Evolutionary conservation across 768 basidiomycete genomes (phyloP), one percentile per base, ranked within the genome.

Genomic region (Tricholomella constricta): DNA sequence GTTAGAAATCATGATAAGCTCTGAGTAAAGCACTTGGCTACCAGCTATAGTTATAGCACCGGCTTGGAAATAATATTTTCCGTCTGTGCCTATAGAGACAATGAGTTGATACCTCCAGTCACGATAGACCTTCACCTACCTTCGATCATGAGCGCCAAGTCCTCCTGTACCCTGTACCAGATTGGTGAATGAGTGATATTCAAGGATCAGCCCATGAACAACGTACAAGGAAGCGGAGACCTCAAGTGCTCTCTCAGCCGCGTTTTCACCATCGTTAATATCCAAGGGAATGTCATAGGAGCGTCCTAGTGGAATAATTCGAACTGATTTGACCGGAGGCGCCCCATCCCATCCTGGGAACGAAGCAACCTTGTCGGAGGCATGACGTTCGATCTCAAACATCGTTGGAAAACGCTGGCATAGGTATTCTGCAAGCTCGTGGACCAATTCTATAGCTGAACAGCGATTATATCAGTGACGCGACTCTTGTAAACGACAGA

Each of bases 31-130:
- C 11, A 64, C 76, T n/a, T n/a, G n/a, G n/a, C 56, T 43, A 82
- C 86, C 88, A 57, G 85, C 72, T 15, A 86, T 75, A 53, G 79
- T 78, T 57, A 90, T 83, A 0, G 82, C 83, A 7, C 88, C 89
- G 36, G 82, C 86, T 63, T 88, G 88, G 59, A 91, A 83, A 64
- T 89, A 86, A 57, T 89, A 87, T 54, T 75, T 74, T 36, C 88
- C 87, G 51, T 91, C 85, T 19, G 72, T 65, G 46, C 86, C 85
- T 84, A 63, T 29, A 22, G 10, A 41, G 12, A 20, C n/a, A n/a
- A n/a, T n/a, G n/a, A n/a, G n/a, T n/a, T n/a, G n/a, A n/a, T n/a
- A n/a, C n/a, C n/a, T n/a, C n/a, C n/a, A n/a, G n/a, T n/a, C n/a
- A n/a, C n/a, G n/a, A n/a, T n/a, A n/a, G n/a, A n/a, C n/a, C n/a